These are phyloP conservation scores for Escovopsis sp. DNA, from an alignment of 2,329 filamentous ascomycete genomes.

Conservation along the genomic window DNA sequence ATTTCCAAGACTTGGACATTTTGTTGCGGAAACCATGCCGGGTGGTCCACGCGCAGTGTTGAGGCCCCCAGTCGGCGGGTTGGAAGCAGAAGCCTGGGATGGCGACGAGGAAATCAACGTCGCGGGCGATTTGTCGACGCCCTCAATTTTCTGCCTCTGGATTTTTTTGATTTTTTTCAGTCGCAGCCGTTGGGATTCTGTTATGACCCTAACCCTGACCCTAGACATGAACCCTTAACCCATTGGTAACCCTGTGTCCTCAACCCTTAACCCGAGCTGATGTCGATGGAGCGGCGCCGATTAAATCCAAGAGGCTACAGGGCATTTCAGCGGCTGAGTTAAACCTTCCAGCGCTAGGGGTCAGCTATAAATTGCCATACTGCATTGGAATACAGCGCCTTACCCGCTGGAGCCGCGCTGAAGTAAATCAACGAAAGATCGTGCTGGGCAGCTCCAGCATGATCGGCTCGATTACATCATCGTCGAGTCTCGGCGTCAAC, in stretches of 20 bases:
- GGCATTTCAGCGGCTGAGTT: too few relatives aligned
- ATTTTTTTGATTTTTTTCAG: background rate
- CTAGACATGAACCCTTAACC: too few relatives aligned
- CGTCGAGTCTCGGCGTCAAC: background rate
- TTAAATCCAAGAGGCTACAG: too few relatives aligned
- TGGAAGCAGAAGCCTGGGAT: background rate
- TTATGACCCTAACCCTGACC: background rate
- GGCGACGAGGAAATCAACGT: background rate
- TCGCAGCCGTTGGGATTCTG: background rate
- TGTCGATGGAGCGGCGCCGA: too few relatives aligned
- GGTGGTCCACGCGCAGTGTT: conserved; percentile 5
- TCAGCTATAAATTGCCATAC: too few relatives aligned
- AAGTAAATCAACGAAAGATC: background rate
- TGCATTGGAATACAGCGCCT: too few relatives aligned
- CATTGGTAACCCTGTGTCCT: too few relatives aligned
- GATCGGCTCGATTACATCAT: conserved; percentile 5
- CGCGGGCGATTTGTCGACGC: too few relatives aligned
- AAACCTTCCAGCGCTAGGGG: too few relatives aligned
- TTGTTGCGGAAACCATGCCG: conserved; percentile 15
- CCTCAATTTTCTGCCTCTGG: too few relatives aligned
- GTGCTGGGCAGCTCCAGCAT: background rate
- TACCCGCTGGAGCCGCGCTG: too few relatives aligned
- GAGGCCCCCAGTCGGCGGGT: conserved; percentile 4
- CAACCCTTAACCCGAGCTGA: too few relatives aligned
- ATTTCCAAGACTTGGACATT: conserved; percentile 52